Base-by-base conservation (phyloP, 2,329 filamentous ascomycete species). In the Aspergillus phoenicis region DNA sequence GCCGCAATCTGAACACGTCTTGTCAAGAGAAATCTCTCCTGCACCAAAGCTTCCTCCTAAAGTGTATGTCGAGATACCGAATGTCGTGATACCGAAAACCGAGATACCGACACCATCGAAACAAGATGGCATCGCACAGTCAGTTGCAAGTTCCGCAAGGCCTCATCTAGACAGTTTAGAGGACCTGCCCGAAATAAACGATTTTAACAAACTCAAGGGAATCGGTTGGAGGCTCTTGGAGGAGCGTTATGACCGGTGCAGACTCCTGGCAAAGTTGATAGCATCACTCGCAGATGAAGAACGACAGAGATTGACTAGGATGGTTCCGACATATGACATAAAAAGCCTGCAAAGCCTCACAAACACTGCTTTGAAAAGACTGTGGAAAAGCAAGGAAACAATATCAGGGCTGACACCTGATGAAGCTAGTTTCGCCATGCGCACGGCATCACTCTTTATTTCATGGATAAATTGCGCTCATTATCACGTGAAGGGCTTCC, bases 151-250 rank as follows among this genome's bases (percentile, higher is more conserved):
- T 8, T 33, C 36, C 11, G 43, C 48, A 20, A 52, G 53, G 26
- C n/a, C 24, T 17, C 13, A 54, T 10, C 43, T 48, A 30, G 30
- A 17, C 4, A 30, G 20, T 45, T 26, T 49, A 10, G 13, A 39
- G 30, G 22, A 48, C 15, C 55, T 69, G 10, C 66, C 69, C 28
- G 59, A 66, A 8, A 26, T 69, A 30, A 49, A 67, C 36, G 70
- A 75, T 60, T 62, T 73, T 17, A 57, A 62, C 8, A 71, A 68
- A 1, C 71, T 80, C 15, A 52, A 63, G 10, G 57, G 30, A 3
- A 76, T 79, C 71, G 58, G 62, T 4, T 80, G 75, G 72, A 57
- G 63, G 3, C 58, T 73, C 1, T 68, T 84, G 4, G 66, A 76
- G 39, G 70, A 73, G 8, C 68, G 71, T 2, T 47, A 62, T 8